phyloP scores from a whole-genome alignment of 306 rosid genomes.

The Geum urbanum region DNA sequence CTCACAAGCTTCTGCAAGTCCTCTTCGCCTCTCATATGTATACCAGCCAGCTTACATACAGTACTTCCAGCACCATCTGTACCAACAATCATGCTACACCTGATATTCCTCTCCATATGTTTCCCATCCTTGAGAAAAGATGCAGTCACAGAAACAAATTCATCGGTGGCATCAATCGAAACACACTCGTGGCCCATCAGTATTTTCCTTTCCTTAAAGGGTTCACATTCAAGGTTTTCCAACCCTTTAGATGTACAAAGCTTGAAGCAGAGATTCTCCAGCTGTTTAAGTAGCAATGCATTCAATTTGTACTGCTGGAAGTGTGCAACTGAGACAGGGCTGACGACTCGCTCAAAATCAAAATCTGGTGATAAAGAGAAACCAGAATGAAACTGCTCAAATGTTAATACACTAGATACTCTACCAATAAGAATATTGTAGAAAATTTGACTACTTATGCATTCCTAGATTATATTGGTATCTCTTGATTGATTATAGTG shows the following conservation, averaged over 20 bases:
- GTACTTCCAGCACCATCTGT: slow-evolving; percentile 89
- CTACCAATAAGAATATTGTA: neutral
- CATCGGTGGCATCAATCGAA: slow-evolving; percentile 50
- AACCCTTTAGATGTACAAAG: slow-evolving; percentile 35
- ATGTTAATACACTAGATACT: neutral
- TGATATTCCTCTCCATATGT: slow-evolving; percentile 45
- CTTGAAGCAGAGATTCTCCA: slow-evolving; percentile 59
- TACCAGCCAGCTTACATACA: slow-evolving; percentile 70
- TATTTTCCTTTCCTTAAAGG: slow-evolving; percentile 44
- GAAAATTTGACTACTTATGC: neutral
- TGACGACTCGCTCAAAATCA: slow-evolving; percentile 54
- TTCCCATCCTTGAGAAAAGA: slow-evolving; percentile 55
- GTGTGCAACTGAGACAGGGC: slow-evolving; percentile 91
- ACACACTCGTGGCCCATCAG: slow-evolving; percentile 81
- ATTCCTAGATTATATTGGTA: neutral
- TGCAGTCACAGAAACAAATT: slow-evolving; percentile 46
- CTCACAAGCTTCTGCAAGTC: slow-evolving; percentile 88
- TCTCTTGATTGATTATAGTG: neutral
- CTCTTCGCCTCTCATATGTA: slow-evolving; percentile 77
- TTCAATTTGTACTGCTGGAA: slow-evolving; percentile 80
- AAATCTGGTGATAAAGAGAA: slow-evolving; percentile 58
- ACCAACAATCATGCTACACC: slow-evolving; percentile 65
- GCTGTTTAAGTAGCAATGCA: slow-evolving; percentile 57
- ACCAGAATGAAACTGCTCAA: slow-evolving; percentile 25
- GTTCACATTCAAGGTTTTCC: slow-evolving; percentile 29